Conservation (phyloP, 2,329 filamentous ascomycete genomes). For the Fusarium sp. region DNA sequence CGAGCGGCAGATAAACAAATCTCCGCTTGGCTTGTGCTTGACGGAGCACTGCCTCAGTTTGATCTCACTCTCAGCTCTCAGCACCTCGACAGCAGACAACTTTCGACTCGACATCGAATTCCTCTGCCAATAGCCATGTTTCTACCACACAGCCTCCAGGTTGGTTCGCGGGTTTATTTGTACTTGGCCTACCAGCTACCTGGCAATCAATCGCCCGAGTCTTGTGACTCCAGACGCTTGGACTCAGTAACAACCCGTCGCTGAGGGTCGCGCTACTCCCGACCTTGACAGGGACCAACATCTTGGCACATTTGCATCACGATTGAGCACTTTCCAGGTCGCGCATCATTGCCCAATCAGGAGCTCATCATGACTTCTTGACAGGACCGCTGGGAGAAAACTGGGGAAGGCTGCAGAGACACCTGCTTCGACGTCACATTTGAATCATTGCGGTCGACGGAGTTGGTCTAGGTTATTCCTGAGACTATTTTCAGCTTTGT, state of each 20-base stretch:
- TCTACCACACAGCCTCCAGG: not conserved
- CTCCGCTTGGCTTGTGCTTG: not conserved
- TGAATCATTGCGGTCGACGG: conserved; percentile 14
- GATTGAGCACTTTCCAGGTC: conserved; percentile 20
- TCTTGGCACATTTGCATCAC: conserved; percentile 13
- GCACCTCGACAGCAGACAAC: not conserved
- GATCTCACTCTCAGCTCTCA: not conserved
- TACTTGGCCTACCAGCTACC: not conserved
- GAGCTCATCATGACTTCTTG: conserved; percentile 13
- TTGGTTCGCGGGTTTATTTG: not conserved
- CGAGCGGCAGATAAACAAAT: not conserved
- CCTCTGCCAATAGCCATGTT: not conserved
- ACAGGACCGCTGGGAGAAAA: conserved; percentile 22
- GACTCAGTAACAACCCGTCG: not conserved
- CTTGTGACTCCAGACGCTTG: not conserved
- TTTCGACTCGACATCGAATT: not conserved
- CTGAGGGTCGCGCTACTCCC: not conserved
- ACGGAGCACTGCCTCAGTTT: conserved; percentile 9
- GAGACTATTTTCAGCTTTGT: conserved; percentile 20
- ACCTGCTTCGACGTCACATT: conserved; percentile 30
- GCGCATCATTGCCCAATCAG: conserved; percentile 35
- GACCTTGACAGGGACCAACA: not conserved
- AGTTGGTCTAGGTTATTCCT: conserved; percentile 15
- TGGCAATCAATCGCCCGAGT: not conserved
- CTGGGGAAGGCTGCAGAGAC: conserved; percentile 14